A percentile compares a stretch with the other conserved stretches of the same genome.
phyloP scores from a whole-genome alignment of 768 basidiomycete species.

The Boletus pseudo-olivaceus region DNA sequence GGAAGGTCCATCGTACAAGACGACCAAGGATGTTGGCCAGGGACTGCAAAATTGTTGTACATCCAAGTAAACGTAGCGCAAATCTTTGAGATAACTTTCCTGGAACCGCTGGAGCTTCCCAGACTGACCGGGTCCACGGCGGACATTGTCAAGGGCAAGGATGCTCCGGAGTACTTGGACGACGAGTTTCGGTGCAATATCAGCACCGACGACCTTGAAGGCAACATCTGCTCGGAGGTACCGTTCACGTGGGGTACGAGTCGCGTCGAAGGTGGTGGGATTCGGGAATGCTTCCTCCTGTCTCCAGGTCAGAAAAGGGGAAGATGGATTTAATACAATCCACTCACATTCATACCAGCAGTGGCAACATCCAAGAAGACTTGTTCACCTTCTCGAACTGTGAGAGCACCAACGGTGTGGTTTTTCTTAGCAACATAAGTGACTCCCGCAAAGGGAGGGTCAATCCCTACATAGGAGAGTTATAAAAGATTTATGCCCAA shows the following conservation, averaged over 20 bases:
- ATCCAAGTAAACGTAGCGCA: slow-evolving; percentile 56
- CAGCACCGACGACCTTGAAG: slow-evolving; percentile 48
- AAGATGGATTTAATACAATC: not conserved
- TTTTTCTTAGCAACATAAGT: slow-evolving; percentile 53
- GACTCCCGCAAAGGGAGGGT: slow-evolving; percentile 69
- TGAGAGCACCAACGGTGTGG: slow-evolving; percentile 39
- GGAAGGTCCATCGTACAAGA: slow-evolving; percentile 38
- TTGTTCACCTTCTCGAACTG: slow-evolving; percentile 45
- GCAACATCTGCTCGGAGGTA: slow-evolving; percentile 49
- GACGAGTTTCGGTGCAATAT: slow-evolving; percentile 57
- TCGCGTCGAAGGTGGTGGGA: slow-evolving; percentile 42
- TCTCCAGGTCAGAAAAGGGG: not conserved
- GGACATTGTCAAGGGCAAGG: slow-evolving; percentile 53
- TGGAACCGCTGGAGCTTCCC: slow-evolving; percentile 60
- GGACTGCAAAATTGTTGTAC: slow-evolving; percentile 46
- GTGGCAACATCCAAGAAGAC: slow-evolving; percentile 61
- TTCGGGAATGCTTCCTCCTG: slow-evolving; percentile 53
- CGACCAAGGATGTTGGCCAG: slow-evolving; percentile 66
- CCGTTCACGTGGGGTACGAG: slow-evolving; percentile 41
- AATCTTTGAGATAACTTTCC: slow-evolving; percentile 44
- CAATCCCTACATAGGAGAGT: slow-evolving; percentile 47
- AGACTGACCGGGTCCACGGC: slow-evolving; percentile 65
- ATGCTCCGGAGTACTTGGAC: slow-evolving; percentile 62
- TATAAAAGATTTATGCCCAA: not conserved
- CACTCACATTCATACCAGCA: slow-evolving; percentile 57